Evolutionary conservation across 352 stramenopile species (phyloP).

Genomic region (Halophytophthora polymorphica): DNA sequence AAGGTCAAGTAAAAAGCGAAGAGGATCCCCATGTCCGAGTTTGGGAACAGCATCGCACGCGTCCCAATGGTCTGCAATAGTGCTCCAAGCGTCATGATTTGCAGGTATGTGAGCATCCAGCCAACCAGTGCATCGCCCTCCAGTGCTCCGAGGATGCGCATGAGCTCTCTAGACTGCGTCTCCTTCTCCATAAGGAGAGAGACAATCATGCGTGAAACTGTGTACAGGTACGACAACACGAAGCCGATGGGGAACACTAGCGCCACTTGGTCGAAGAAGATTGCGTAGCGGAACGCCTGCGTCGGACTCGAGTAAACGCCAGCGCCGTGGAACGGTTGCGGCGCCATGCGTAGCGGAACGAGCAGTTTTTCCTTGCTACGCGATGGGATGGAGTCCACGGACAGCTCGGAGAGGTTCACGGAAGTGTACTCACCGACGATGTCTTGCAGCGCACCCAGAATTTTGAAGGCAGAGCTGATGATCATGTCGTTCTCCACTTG

Average conservation of each 20-base stretch:
- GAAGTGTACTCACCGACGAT: constrained; percentile 10
- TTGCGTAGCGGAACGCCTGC: constrained; percentile 46
- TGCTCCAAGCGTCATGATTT: constrained; percentile 44
- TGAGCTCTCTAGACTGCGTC: constrained; percentile 84
- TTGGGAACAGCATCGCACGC: constrained; percentile 36
- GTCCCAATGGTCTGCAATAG: constrained; percentile 45
- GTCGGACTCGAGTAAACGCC: constrained; percentile 48
- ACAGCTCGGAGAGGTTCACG: constrained; percentile 14
- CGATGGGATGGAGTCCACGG: constrained; percentile 30
- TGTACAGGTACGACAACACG: constrained; percentile 91
- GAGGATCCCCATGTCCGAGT: constrained; percentile 35
- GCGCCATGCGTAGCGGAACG: constrained; percentile 48
- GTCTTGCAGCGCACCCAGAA: constrained; percentile 21
- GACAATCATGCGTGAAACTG: constrained; percentile 87
- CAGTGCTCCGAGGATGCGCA: constrained; percentile 90
- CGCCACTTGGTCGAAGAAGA: constrained; percentile 78
- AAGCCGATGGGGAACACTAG: constrained; percentile 88
- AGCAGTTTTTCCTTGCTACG: constrained; percentile 37
- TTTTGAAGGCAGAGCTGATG: constrained; percentile 36
- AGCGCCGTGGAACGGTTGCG: constrained; percentile 54
- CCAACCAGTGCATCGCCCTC: constrained; percentile 45
- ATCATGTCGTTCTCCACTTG: constrained; percentile 56
- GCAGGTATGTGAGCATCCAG: constrained; percentile 82
- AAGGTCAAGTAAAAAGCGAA: constrained; percentile 80
- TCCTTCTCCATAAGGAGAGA: constrained; percentile 93